Conservation (phyloP, 495 filamentous ascomycete genomes). For the Xylaria palmicola region DNA sequence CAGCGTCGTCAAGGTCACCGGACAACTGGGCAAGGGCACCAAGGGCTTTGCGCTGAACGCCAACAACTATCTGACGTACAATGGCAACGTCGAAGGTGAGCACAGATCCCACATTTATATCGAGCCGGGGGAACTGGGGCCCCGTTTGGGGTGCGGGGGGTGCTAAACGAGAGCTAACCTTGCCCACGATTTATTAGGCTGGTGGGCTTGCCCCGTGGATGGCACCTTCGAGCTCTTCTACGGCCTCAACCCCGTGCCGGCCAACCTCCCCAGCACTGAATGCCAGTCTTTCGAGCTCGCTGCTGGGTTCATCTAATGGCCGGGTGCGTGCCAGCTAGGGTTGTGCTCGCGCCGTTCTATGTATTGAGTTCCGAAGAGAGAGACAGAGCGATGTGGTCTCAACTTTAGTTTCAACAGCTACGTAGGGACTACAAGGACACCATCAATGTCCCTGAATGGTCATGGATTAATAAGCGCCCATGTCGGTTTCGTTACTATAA, state of each 20-base stretch:
- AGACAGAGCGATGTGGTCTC: neutral
- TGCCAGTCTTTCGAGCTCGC: neutral
- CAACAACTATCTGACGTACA: neutral
- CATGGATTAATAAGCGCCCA: too few species aligned
- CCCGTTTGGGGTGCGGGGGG: neutral
- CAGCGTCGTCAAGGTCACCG: neutral
- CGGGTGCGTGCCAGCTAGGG: too few species aligned
- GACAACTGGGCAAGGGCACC: neutral
- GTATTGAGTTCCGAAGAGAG: neutral
- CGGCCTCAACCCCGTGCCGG: neutral
- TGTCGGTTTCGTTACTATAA: too few species aligned
- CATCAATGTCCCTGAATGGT: too few species aligned
- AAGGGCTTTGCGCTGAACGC: neutral
- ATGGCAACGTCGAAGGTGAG: slow-evolving; percentile 8
- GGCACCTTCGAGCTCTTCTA: slow-evolving; percentile 9
- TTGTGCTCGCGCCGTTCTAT: neutral
- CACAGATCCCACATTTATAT: neutral
- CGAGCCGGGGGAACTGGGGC: neutral
- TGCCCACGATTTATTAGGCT: too few species aligned
- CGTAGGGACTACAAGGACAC: too few species aligned
- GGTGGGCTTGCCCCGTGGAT: slow-evolving; percentile 15
- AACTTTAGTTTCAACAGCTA: too few species aligned
- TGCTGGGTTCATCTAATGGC: neutral
- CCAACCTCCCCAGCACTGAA: neutral
- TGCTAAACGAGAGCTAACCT: too few species aligned